Evolutionary conservation across 257 asterid genomes (phyloP), one percentile per base, ranked within the genome.

Genomic region (Penstemon davidsonii): DNA sequence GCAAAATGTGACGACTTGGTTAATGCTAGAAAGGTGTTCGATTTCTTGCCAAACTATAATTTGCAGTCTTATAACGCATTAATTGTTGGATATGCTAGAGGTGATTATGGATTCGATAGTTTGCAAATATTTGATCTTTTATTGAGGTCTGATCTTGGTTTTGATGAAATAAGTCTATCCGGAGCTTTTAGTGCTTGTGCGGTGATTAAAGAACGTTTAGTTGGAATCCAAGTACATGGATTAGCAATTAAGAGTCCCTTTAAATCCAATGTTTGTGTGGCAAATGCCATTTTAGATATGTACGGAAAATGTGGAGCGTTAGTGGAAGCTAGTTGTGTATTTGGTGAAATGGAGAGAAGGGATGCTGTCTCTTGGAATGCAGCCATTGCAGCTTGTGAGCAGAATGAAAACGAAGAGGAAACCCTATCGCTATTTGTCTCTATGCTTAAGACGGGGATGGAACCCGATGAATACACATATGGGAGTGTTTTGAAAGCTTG

Each of bases 331-430:
- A 84, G 75, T 12, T 74, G 44, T 8, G 12, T 80, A 19, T 92
- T 92, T 67, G 85, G 83, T 46, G 83, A 82, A 64, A 92, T 92
- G 98, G 81, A 86, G 52, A 58, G 37, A 45, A 79, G 91, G 76
- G 98, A 92, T 78, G 90, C 90, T 10, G 98, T 92, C 36, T 89
- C 98, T 4, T 92, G 94, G 95, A 92, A 87, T 70, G 85, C 96
- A 7, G 70, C 83, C 45, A 92, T 92, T 78, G 91, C 98, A 55
- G 95, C 96, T 71, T 83, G 79, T 60, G 96, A 89, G 83, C 96
- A 89, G 80, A 92, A 89, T 36, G 80, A 79, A 55, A 70, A 70
- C 9, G 83, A 84, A 49, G 81, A 78, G 64, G 87, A 86, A 49
- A 78, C 94, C 2, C 59, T 80, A 18, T 62, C 55, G 11, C 76